phyloP scores from a whole-genome alignment of 2,329 filamentous ascomycete species.

The Fusarium falciforme region DNA sequence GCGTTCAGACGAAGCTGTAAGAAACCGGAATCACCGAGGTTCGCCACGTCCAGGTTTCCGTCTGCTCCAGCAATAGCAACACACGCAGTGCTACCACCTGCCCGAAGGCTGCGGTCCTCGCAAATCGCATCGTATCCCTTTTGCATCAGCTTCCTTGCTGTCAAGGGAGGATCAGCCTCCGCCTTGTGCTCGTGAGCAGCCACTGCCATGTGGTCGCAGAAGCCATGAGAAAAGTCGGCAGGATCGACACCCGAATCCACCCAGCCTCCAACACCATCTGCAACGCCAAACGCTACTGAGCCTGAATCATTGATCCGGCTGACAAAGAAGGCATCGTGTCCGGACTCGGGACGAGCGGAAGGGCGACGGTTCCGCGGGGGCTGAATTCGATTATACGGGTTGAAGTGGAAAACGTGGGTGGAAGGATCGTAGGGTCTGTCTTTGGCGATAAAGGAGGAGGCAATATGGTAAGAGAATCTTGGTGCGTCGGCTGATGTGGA shows the following conservation, averaged over 20 bases:
- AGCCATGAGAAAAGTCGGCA: slow-evolving; percentile 91
- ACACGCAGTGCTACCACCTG: slow-evolving; percentile 92
- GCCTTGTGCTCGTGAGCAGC: slow-evolving; percentile 70
- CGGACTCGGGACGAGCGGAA: slow-evolving; percentile 75
- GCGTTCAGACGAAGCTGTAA: slow-evolving; percentile 87
- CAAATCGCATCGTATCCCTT: slow-evolving; percentile 86
- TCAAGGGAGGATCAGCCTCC: slow-evolving; percentile 55
- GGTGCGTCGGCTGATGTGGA: slow-evolving; percentile 43
- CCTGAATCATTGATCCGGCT: slow-evolving; percentile 78
- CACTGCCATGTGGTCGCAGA: slow-evolving; percentile 93
- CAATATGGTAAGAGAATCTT: slow-evolving; percentile 74
- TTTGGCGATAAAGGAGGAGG: slow-evolving; percentile 81
- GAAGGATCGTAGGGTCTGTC: slow-evolving; percentile 74
- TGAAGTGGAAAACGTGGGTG: slow-evolving; percentile 79
- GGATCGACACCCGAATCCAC: slow-evolving; percentile 92
- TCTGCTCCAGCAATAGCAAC: slow-evolving; percentile 81
- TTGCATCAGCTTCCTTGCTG: slow-evolving; percentile 80
- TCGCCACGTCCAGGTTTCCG: slow-evolving; percentile 87
- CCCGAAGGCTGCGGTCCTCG: slow-evolving; percentile 76
- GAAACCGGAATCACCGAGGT: slow-evolving; percentile 95
- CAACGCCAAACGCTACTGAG: slow-evolving; percentile 85
- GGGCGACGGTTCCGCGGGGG: slow-evolving; percentile 53
- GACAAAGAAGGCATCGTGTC: slow-evolving; percentile 97
- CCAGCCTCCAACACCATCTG: slow-evolving; percentile 97
- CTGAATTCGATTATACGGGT: slow-evolving; percentile 70